These are phyloP conservation scores for Colletotrichum acutatum DNA, from an alignment of 2,329 filamentous ascomycete species.

Conservation along the genomic window DNA sequence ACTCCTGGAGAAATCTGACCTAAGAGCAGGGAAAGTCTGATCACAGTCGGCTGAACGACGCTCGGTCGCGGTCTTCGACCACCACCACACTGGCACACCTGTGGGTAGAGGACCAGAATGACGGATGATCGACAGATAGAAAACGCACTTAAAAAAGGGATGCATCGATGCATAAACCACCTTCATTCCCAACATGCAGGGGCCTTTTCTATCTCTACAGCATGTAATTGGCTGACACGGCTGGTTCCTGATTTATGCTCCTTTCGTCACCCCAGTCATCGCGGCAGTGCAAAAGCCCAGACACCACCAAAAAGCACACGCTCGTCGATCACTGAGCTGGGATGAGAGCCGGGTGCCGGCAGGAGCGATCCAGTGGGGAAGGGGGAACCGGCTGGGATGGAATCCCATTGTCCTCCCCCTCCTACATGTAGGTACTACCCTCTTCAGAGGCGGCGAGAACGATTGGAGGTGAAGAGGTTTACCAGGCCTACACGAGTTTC, in stretches of 20 bases:
- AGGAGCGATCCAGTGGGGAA: neutral
- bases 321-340: slow-evolving; percentile 15
- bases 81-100: too few relatives aligned
- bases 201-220: too few relatives aligned
- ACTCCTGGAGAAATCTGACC: neutral
- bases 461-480: neutral
- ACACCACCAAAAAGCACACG: neutral
- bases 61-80: neutral
- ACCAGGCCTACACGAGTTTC: slow-evolving; percentile 8
- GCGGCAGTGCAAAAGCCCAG: slow-evolving; percentile 7
- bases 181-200: neutral
- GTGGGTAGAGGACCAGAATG: neutral
- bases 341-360: neutral
- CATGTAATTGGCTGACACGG: slow-evolving; percentile 2
- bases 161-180: slow-evolving; percentile 31
- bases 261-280: neutral
- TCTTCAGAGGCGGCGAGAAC: neutral
- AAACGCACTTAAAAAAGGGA: neutral
- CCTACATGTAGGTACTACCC: neutral
- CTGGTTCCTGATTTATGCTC: neutral
- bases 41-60: neutral
- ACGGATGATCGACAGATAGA: slow-evolving; percentile 9
- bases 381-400: neutral
- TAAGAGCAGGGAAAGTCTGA: neutral
- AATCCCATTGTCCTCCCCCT: too few relatives aligned